Evolutionary conservation across 208 protist species (phyloP), one percentile per base, ranked within the genome.

Genomic region (Herpetomonas tarakana): DNA sequence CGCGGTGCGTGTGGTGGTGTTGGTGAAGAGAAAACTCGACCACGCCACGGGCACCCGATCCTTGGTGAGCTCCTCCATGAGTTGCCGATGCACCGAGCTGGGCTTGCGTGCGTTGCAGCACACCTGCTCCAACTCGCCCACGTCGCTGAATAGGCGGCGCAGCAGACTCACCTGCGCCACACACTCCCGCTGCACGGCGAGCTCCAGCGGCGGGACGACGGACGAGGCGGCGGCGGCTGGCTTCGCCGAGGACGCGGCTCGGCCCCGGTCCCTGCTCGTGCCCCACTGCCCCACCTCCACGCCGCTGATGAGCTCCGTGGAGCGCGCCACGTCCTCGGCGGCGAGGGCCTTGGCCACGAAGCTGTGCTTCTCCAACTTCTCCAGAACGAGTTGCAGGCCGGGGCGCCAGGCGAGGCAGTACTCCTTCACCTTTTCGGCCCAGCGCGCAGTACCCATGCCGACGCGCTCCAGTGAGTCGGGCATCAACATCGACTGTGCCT

Each of bases 131-230:
- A 98, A 64, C 41, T 81, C 60, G 0, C 38, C 41, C 21, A 98
- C 55, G 62, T 98, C 94, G 0, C 49, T 58, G 19, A 77, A 63
- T 6, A 98, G 75, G 52, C 62, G 82, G n/a, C 63, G 58, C 19
- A 97, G 57, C 27, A 98, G 78, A 38, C 59, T 46, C 18, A 62
- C 52, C 28, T 71, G 79, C 0, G 67, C 76, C 7, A 65, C 65
- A 27, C 91, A 78, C 76, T 99, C 97, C 7, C 96, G 81, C 56
- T 97, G 83, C 51, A 98, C 79, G 41, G 81, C 95, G 31, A 94
- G 81, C 54, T 83, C 83, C 26, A 99, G 58, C 39, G 97, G 97
- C 51, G 92, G 60, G 14, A 64, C 54, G 19, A 68, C 71, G 2
- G 31, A 16, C 25, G 41, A 28, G 3, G 29, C 2, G 0, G 57